Conservation (phyloP, 2,329 filamentous ascomycete genomes). For the Zymoseptoria pseudotritici region DNA sequence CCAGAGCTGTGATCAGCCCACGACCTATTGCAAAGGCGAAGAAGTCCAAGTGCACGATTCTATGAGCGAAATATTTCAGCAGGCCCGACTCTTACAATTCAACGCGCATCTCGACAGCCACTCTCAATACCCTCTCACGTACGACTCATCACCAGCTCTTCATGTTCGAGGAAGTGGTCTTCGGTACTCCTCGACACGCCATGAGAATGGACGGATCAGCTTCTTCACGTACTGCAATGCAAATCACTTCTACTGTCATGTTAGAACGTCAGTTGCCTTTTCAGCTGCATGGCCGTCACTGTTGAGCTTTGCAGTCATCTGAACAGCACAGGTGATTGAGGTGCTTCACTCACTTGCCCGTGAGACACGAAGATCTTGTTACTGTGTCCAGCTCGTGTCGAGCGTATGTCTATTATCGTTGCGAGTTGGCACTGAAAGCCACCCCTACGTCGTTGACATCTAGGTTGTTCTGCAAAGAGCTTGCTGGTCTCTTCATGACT, state of each 20-base stretch:
- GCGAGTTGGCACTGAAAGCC: no score
- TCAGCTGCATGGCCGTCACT: no score
- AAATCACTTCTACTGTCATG: not conserved
- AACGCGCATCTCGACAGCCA: not conserved
- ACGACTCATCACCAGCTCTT: not conserved
- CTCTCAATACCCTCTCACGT: not conserved
- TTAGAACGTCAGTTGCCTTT: not conserved
- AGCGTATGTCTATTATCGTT: no score
- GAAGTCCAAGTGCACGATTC: conserved; percentile 61
- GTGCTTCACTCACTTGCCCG: no score
- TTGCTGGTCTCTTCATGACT: no score
- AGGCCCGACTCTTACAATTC: not conserved
- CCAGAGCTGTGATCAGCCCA: conserved; percentile 65
- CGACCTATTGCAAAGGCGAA: conserved; percentile 53
- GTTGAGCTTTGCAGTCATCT: no score
- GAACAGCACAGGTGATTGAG: no score
- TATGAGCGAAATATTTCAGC: conserved; percentile 37
- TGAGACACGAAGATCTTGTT: no score
- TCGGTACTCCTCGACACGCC: conserved; percentile 14
- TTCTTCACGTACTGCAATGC: not conserved
- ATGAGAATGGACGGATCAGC: not conserved
- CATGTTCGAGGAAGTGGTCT: not conserved
- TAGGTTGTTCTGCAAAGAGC: no score
- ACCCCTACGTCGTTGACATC: no score
- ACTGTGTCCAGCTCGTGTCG: no score